phyloP scores from a whole-genome alignment of 805 yeast genomes.

The Tetrapisispora taiwanensis region DNA sequence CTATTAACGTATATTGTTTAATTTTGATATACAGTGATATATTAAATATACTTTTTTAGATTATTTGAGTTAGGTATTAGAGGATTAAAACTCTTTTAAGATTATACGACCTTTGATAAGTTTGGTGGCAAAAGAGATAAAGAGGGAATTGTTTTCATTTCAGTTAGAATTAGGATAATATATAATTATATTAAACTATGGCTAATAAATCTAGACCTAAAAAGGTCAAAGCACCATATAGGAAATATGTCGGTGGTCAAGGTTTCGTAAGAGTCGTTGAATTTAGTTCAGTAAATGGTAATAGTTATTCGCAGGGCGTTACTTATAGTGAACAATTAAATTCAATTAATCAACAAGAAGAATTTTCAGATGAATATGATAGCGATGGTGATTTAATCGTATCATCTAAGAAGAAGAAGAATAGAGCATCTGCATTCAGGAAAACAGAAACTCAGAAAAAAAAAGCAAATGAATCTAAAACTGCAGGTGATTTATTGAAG shows the following conservation, averaged over 20 bases:
- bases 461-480: background rate
- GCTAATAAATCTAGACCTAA: slow-evolving; percentile 84
- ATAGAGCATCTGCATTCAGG: background rate
- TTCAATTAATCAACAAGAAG: slow-evolving; percentile 1
- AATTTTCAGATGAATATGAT: slow-evolving; percentile 1
- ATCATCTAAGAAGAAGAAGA: background rate
- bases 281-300: background rate
- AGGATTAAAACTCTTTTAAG: no score
- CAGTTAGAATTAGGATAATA: no score
- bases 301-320: background rate
- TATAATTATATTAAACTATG: slow-evolving; percentile 25
- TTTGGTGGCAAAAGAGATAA: background rate
- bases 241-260: slow-evolving; percentile 51
- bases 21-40: no score
- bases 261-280: slow-evolving; percentile 17
- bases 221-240: slow-evolving; percentile 70
- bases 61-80: no score
- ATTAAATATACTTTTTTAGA: no score
- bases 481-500: background rate
- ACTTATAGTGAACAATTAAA: background rate
- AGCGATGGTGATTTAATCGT: background rate
- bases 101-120: no score
- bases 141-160: no score
- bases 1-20: no score
- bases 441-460: background rate